phyloP scores from a whole-genome alignment of 768 basidiomycete species.

The Dentipellis fragilis region DNA sequence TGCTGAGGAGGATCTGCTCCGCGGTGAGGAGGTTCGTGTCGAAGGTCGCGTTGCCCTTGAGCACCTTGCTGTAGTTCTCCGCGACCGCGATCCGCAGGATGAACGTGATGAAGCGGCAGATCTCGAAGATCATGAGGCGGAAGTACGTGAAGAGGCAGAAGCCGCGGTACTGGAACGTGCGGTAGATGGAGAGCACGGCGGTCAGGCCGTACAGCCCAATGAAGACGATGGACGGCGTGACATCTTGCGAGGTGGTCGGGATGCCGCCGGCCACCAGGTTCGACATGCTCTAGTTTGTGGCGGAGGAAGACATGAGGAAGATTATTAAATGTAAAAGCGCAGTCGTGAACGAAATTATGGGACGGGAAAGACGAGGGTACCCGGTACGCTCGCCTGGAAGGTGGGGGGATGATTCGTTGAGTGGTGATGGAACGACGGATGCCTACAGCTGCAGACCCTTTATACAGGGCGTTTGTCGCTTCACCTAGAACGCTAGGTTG shows the following conservation, averaged over 20 bases:
- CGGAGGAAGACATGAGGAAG: not conserved
- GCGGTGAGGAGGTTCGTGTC: not conserved
- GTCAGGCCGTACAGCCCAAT: not conserved
- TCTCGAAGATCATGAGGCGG: not conserved
- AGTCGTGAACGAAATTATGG: too few relatives aligned
- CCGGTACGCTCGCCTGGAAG: too few relatives aligned
- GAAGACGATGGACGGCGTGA: not conserved
- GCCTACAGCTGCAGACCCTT: too few relatives aligned
- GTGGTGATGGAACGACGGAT: too few relatives aligned
- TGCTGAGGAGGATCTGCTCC: not conserved
- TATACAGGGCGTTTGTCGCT: too few relatives aligned
- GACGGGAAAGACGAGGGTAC: too few relatives aligned
- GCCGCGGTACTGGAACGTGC: not conserved
- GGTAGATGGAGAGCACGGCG: not conserved
- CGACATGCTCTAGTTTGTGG: not conserved
- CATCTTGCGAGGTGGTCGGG: not conserved
- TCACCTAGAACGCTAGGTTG: too few relatives aligned
- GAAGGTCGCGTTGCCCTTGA: not conserved
- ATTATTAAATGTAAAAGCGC: not conserved
- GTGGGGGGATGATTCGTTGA: too few relatives aligned
- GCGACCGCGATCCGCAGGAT: not conserved
- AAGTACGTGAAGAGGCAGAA: not conserved
- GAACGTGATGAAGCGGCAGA: not conserved
- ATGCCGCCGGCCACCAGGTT: not conserved
- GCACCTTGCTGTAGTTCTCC: not conserved